phyloP scores from a whole-genome alignment of 176 grass and related monocot genomes.

The Alopecurus myosuroides region DNA sequence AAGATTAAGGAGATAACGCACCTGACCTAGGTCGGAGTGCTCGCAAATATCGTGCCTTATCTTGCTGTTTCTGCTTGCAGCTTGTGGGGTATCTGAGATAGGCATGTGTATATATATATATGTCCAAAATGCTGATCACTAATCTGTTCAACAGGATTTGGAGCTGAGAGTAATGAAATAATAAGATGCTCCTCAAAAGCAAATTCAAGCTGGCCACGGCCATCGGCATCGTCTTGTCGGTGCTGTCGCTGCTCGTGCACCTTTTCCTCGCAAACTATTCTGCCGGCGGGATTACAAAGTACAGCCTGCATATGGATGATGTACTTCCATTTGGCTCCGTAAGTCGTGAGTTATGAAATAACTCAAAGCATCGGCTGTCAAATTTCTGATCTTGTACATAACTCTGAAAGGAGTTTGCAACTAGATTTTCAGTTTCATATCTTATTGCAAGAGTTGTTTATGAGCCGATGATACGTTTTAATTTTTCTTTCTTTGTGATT shows the following conservation, averaged over 20 bases:
- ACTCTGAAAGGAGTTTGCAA: neutral
- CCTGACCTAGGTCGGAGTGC: neutral
- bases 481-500: slow-evolving; percentile 2
- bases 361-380: neutral
- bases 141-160: slow-evolving; percentile 31
- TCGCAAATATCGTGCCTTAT: neutral
- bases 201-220: slow-evolving; percentile 91
- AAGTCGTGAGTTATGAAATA: slow-evolving; percentile 10
- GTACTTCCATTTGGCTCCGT: slow-evolving; percentile 63
- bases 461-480: slow-evolving; percentile 19
- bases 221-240: slow-evolving; percentile 67
- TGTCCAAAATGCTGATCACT: neutral
- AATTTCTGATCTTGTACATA: neutral
- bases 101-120: neutral
- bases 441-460: neutral
- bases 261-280: slow-evolving; percentile 92
- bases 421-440: neutral
- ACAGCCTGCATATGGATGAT: slow-evolving; percentile 58
- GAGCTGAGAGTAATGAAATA: slow-evolving; percentile 46
- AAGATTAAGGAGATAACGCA: neutral
- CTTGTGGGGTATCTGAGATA: neutral
- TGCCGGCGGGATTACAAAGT: slow-evolving; percentile 47
- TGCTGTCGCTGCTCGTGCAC: slow-evolving; percentile 82
- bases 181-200: slow-evolving; percentile 90
- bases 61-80: neutral